phyloP scores from a whole-genome alignment of 495 filamentous ascomycete genomes.

The Hypoxylon cercidicola region DNA sequence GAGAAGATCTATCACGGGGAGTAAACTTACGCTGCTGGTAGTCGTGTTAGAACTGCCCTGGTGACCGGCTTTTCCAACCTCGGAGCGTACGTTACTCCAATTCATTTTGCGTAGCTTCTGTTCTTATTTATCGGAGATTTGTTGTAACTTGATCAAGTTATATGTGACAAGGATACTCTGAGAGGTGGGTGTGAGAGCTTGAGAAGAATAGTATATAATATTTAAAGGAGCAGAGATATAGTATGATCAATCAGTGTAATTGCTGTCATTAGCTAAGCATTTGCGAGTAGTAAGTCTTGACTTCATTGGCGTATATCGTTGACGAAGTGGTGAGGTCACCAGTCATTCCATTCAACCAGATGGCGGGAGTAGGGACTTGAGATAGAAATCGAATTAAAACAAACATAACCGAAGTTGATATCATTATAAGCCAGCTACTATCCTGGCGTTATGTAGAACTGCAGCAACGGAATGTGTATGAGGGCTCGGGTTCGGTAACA shows the following conservation, averaged over 20 bases:
- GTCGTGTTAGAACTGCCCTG: conserved; percentile 7
- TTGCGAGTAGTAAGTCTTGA: conserved; percentile 6
- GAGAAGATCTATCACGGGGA: background rate
- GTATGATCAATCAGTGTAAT: background rate
- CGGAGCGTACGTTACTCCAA: conserved; percentile 5
- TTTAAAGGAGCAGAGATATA: background rate
- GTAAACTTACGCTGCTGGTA: conserved; percentile 5
- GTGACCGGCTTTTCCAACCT: conserved; percentile 15
- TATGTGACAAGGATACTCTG: too few relatives aligned
- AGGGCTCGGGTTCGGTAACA: too few relatives aligned
- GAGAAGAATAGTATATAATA: conserved; percentile 21
- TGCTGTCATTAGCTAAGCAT: background rate
- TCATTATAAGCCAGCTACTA: too few relatives aligned
- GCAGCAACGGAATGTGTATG: too few relatives aligned
- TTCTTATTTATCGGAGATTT: too few relatives aligned
- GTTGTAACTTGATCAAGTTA: too few relatives aligned
- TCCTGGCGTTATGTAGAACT: too few relatives aligned
- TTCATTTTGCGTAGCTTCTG: too few relatives aligned
- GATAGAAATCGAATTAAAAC: background rate
- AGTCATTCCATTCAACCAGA: conserved; percentile 19
- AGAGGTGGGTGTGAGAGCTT: background rate
- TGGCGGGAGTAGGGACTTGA: background rate
- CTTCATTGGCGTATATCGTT: conserved; percentile 1
- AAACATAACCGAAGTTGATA: too few relatives aligned
- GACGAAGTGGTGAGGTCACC: conserved; percentile 33